Evolutionary conservation across 768 basidiomycete genomes (phyloP).

Genomic region (Naganishia onofrii): DNA sequence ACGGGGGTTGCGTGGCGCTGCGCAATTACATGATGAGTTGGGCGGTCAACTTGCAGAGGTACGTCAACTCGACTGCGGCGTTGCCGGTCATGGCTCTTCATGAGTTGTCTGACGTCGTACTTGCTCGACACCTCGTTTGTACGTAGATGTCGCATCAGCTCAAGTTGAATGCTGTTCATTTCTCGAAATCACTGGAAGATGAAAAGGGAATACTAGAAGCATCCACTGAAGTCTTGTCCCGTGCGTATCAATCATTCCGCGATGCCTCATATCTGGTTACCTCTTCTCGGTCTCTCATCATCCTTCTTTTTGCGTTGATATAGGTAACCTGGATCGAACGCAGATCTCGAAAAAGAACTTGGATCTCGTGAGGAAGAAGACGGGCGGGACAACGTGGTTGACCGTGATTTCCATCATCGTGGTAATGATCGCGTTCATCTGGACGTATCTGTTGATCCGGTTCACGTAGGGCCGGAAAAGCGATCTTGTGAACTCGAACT

Average conservation of each 20-base stretch:
- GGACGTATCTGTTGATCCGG: slow-evolving; percentile 52
- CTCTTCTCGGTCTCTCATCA: neutral
- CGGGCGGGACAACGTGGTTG: slow-evolving; percentile 70
- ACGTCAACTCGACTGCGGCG: too few species aligned
- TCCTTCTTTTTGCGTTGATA: slow-evolving; percentile 54
- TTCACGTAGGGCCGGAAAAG: slow-evolving; percentile 39
- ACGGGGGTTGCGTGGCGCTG: slow-evolving; percentile 34
- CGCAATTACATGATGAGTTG: slow-evolving; percentile 46
- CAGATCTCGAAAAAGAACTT: slow-evolving; percentile 57
- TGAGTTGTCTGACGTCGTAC: too few species aligned
- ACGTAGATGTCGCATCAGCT: slow-evolving; percentile 79
- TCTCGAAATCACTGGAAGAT: slow-evolving; percentile 67
- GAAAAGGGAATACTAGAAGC: slow-evolving; percentile 70
- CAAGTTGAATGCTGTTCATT: slow-evolving; percentile 75
- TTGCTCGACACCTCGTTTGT: too few species aligned
- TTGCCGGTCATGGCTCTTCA: too few species aligned
- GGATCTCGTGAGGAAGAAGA: slow-evolving; percentile 64
- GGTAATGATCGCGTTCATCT: slow-evolving; percentile 63
- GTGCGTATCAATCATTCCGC: slow-evolving; percentile 55
- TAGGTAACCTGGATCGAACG: slow-evolving; percentile 48
- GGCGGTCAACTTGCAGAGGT: slow-evolving; percentile 50
- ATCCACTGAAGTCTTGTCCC: slow-evolving; percentile 70
- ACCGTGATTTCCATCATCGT: slow-evolving; percentile 63
- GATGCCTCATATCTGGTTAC: neutral
- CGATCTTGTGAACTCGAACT: neutral